These are phyloP conservation scores for Ampelocalamus luodianensis DNA, from an alignment of 176 grass and related monocot species.

Conservation along the genomic window DNA sequence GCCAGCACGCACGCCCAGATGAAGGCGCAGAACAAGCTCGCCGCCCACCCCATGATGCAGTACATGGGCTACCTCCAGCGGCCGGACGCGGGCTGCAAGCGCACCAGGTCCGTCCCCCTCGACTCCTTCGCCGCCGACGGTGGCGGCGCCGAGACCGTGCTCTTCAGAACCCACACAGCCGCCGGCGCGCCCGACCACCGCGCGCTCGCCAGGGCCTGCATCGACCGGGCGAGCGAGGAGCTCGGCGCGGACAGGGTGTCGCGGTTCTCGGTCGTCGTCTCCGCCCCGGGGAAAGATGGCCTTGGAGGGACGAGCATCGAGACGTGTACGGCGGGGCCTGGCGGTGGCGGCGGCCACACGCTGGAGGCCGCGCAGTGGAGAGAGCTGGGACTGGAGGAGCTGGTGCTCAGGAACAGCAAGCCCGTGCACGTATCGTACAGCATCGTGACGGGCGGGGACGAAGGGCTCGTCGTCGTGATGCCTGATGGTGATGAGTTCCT, in stretches of 20 bases:
- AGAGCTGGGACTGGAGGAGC: conserved; percentile 66
- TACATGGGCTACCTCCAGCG: conserved; percentile 71
- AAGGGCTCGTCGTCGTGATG: conserved; percentile 64
- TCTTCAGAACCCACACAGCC: conserved; percentile 41
- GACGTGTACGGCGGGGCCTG: conserved; percentile 11
- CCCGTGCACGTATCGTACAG: conserved; percentile 62
- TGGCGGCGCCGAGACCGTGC: conserved; percentile 2
- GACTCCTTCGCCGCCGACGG: conserved; percentile 26
- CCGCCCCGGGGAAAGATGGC: background rate
- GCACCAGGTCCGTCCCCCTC: conserved; percentile 51
- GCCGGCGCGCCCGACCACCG: background rate
- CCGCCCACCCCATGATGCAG: conserved; percentile 56
- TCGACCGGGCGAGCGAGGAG: conserved; percentile 29
- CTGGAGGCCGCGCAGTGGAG: conserved; percentile 46
- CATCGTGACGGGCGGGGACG: conserved; percentile 41
- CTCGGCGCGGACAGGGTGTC: background rate
- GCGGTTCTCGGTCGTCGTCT: conserved; percentile 47
- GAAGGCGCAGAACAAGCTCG: conserved; percentile 31
- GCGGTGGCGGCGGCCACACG: background rate
- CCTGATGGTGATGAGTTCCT: conserved; percentile 40
- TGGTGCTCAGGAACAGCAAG: conserved; percentile 52
- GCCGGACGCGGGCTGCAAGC: conserved; percentile 24
- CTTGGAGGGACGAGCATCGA: conserved; percentile 40
- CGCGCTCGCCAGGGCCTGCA: conserved; percentile 52
- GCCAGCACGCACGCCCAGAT: conserved; percentile 54